These are phyloP conservation scores for Colletotrichum theobromicola DNA, from an alignment of 2,329 filamentous ascomycete species.

Conservation along the genomic window DNA sequence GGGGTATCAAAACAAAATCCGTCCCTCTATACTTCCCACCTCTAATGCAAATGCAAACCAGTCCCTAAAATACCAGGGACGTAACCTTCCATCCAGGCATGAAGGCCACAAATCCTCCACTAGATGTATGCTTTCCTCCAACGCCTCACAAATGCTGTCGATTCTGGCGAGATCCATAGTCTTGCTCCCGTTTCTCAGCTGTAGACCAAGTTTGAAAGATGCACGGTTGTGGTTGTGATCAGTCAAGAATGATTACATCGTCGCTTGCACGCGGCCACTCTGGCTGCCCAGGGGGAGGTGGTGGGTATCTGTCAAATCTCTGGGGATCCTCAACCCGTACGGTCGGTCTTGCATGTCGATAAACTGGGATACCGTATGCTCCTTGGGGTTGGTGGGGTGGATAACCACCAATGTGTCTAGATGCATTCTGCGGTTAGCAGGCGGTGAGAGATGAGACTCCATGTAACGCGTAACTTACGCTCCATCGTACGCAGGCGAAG, in stretches of 20 bases:
- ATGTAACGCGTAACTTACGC: neutral
- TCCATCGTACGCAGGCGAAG: neutral
- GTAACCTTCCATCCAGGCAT: neutral
- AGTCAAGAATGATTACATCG: constrained; percentile 37
- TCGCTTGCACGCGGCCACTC: constrained; percentile 28
- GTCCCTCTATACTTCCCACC: neutral
- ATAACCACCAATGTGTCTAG: neutral
- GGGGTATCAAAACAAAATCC: neutral
- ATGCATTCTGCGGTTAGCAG: neutral
- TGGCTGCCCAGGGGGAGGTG: constrained; percentile 20
- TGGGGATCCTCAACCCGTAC: neutral
- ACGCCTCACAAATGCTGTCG: neutral
- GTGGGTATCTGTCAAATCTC: constrained; percentile 15
- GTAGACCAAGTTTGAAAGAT: no score
- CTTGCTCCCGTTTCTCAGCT: neutral
- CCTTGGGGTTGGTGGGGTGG: constrained; percentile 24
- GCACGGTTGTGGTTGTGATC: constrained; percentile 1
- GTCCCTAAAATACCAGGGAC: neutral
- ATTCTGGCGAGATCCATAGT: neutral
- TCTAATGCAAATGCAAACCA: neutral
- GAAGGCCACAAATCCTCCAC: neutral
- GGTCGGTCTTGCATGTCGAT: neutral
- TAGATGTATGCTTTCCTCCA: neutral
- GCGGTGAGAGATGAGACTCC: neutral
- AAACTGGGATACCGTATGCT: constrained; percentile 1